These are phyloP conservation scores for Noccaea caerulescens DNA, from an alignment of 345 rosid species.

Conservation along the genomic window DNA sequence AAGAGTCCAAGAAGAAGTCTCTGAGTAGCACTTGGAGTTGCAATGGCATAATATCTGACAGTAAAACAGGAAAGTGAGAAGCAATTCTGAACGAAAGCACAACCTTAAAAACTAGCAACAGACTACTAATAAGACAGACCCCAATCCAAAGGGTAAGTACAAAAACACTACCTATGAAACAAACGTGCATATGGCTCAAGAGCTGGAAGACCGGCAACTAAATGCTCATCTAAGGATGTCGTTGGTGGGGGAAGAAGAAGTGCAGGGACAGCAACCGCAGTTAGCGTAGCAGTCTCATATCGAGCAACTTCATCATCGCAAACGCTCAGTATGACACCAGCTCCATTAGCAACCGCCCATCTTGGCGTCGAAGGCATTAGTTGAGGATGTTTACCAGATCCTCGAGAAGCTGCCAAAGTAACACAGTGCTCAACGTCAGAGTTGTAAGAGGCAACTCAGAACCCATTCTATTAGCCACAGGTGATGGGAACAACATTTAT, in stretches of 20 bases:
- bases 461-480: slow-evolving; percentile 20
- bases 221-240: slow-evolving; percentile 91
- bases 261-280: slow-evolving; percentile 97
- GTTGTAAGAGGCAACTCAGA: slow-evolving; percentile 18
- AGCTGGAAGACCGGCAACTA: slow-evolving; percentile 97
- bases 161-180: slow-evolving; percentile 75
- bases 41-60: slow-evolving; percentile 87
- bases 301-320: slow-evolving; percentile 98
- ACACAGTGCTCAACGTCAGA: slow-evolving; percentile 29
- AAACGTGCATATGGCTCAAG: slow-evolving; percentile 96
- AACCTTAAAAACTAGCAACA: slow-evolving; percentile 16
- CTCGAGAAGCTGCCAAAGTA: slow-evolving; percentile 71
- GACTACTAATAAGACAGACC: neutral
- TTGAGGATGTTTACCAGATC: slow-evolving; percentile 98
- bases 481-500: slow-evolving; percentile 5
- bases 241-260: slow-evolving; percentile 98
- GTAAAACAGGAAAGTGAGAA: slow-evolving; percentile 35
- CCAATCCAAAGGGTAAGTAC: slow-evolving; percentile 13
- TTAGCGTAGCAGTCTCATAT: slow-evolving; percentile 89
- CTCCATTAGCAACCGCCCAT: slow-evolving; percentile 99
- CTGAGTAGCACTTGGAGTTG: slow-evolving; percentile 99
- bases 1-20: slow-evolving; percentile 95
- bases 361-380: slow-evolving; percentile 91
- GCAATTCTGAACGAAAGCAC: slow-evolving; percentile 25
- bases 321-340: slow-evolving; percentile 95